phyloP scores from a whole-genome alignment of 768 basidiomycete genomes.

The Clitopilus passeckerianus region DNA sequence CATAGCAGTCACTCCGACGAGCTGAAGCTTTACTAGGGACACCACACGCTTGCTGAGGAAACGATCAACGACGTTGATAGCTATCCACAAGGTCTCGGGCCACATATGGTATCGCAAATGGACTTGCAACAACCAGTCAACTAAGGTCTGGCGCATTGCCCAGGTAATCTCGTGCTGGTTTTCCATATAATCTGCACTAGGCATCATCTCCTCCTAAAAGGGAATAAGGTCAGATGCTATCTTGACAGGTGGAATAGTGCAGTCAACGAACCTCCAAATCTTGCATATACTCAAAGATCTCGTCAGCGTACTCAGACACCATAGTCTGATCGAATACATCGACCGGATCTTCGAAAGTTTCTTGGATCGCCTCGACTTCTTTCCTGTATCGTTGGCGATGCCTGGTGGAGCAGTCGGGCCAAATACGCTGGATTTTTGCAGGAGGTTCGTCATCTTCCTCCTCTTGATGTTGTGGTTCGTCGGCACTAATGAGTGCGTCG shows the following conservation, averaged over 20 bases:
- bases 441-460: conserved; percentile 28
- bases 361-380: conserved; percentile 65
- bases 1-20: conserved; percentile 98
- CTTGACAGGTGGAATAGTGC: neutral
- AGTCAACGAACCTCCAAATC: conserved; percentile 73
- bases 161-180: conserved; percentile 90
- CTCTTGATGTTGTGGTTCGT: conserved; percentile 28
- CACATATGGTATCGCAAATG: conserved; percentile 99
- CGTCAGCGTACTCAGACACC: conserved; percentile 98
- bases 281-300: conserved; percentile 96
- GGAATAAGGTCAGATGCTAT: neutral
- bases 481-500: neutral
- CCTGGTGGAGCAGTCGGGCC: conserved; percentile 73
- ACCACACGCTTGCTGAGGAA: conserved; percentile 88
- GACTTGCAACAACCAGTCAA: conserved; percentile 98
- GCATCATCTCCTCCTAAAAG: conserved; percentile 77
- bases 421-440: conserved; percentile 45
- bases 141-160: conserved; percentile 93
- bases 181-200: conserved; percentile 89
- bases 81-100: conserved; percentile 98
- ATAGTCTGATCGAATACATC: conserved; percentile 83
- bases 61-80: conserved; percentile 93
- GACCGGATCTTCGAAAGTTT: conserved; percentile 66
- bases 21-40: conserved; percentile 85
- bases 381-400: conserved; percentile 51